Base-by-base conservation (phyloP, 1,284 basidiomycete genomes). In the Ceratobasidium sp. region DNA sequence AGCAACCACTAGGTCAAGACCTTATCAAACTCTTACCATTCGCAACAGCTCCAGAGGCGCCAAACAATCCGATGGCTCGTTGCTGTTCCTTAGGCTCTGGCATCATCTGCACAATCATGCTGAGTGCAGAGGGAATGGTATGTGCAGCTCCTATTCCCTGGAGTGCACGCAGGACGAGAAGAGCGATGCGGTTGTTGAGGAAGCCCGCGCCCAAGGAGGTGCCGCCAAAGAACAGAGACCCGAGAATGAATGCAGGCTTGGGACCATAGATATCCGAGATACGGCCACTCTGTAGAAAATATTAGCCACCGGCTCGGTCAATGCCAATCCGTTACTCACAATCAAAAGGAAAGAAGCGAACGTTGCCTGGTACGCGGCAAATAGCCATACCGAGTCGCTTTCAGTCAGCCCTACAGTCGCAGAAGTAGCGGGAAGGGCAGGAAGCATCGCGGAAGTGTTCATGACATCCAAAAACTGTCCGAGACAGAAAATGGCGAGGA, bases 381-480 rank as follows among this genome's bases (percentile, higher is more conserved):
- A 72, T 10, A 72, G 38, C 71, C 71, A 72, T 1, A 65, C 53
- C 27, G 52, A 40, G 31, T 72, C 64, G 29, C 55, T 68, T 27
- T 60, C 64, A n/a, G 55, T 56, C 6, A 72, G 29, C 15, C 74
- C 72, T 31, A 78, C 72, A 8, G 73, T 72, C 25, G 47, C 69
- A n/a, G 75, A 74, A 25, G 77, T 74, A 25, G 73, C 72, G 7
- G 82, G 82, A 40, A 84, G 79, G 65, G 81, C 80, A 1, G 82
- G 79, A 72, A 82, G 81, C 57, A 85, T 76, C 1, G 81, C 79
- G 3, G 83, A 80, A 73, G 82, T 85, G 76, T 81, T 82, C 79
- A 84, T 81, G 13, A 83, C 74, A 40, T 81, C 82, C 71, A 85
- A 75, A 74, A 82, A 83, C 70, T 83, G 80, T 3, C 82, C 80